phyloP scores from a whole-genome alignment of 306 rosid genomes.

The Phaseolus lunatus region DNA sequence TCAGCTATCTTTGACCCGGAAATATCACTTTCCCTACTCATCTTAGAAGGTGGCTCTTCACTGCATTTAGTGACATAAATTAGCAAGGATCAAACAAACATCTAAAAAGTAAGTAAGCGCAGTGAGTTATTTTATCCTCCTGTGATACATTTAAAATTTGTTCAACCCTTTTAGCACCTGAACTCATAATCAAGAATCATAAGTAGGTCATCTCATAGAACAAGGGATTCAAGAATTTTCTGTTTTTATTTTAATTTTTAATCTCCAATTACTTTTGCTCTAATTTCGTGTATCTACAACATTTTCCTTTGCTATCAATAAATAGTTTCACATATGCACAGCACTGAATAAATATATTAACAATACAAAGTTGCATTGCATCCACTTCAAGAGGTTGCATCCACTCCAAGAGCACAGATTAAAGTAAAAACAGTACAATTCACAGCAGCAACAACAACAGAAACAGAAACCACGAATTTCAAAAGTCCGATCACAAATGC shows the following conservation, averaged over 20 bases:
- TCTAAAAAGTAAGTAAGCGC: not conserved
- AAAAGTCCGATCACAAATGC: not conserved
- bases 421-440: slow-evolving; percentile 8
- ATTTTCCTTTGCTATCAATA: not conserved
- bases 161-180: slow-evolving; percentile 2
- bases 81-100: slow-evolving; percentile 22
- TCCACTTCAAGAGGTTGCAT: slow-evolving; percentile 10
- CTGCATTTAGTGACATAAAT: slow-evolving; percentile 45
- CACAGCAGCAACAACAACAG: not conserved
- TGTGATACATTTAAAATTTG: not conserved
- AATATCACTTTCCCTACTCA: slow-evolving; percentile 65
- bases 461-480: not conserved
- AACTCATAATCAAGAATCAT: slow-evolving; percentile 10
- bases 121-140: not conserved
- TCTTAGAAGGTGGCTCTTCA: slow-evolving; percentile 59
- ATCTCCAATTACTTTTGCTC: not conserved
- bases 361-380: slow-evolving; percentile 3
- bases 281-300: not conserved
- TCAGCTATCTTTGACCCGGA: slow-evolving; percentile 68
- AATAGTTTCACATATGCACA: not conserved
- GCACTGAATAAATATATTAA: slow-evolving; percentile 8
- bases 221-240: too few relatives aligned
- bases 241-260: not conserved
- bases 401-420: not conserved
- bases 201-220: slow-evolving; percentile 1